Evolutionary conservation across 352 stramenopile genomes (phyloP), one percentile per base, ranked within the genome.

Genomic region (Albugo candida): DNA sequence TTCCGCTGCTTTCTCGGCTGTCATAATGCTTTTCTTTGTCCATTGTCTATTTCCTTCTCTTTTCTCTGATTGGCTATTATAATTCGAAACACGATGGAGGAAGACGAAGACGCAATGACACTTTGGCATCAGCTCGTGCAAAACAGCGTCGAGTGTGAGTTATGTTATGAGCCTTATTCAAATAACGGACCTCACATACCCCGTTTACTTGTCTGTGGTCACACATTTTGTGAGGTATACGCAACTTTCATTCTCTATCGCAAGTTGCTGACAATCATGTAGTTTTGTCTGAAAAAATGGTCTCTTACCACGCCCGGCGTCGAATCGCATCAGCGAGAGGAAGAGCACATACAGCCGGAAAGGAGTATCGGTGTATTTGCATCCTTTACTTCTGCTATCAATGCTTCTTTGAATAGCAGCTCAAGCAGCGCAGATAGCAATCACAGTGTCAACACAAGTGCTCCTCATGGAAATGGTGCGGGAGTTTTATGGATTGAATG

Each of bases 81-180:
- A 31, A 10, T 8, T 31, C 24, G 24, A 31, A 31, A 31, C 24
- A 31, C 24, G 24, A 31, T 31, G 24, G 38, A 43, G 27, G 58
- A 72, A 41, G 70, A 83, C 34, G 73, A 82, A 27, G 63, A 64
- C 42, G 61, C 63, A 18, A 55, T 55, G 40, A 59, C 65, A 47
- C 47, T 83, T 20, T 89, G 73, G 76, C 63, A 60, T 37, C 73
- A 89, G 49, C 52, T 89, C 34, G 71, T 78, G 45, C 71, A 86
- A 47, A 80, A 61, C 52, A 76, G 68, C 41, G 64, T 89, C 53
- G 76, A 89, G 59, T 89, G 76, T 53, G 76, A 89, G 58, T 60
- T 89, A 19, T 89, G 76, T 58, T 86, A 89, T 59, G 70, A 86
- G 54, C 73, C 71, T 8, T 89, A 89, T 54, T 71, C 74, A 41